Evolutionary conservation across 169 alveolate species (phyloP), one percentile per base, ranked within the genome.

Genomic region (Plasmodium gaboni): DNA sequence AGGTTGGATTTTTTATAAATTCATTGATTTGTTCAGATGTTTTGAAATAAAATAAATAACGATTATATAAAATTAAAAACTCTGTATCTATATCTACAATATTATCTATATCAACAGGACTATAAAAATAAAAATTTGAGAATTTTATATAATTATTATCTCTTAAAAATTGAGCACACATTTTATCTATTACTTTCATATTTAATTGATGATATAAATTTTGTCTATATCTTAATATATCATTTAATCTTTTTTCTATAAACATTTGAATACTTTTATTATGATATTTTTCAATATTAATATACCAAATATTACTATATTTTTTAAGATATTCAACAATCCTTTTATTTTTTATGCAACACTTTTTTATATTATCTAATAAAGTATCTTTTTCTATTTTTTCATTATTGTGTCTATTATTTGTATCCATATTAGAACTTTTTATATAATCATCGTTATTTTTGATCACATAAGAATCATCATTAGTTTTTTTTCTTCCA

Each of bases 131-230:
- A 59, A 80, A 80, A 57, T 8, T 57, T 22, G 90, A 80, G 2
- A 80, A n/a, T 26, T 80, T 80, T 13, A 55, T 64, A 60, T 80
- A 80, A 48, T 80, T 80, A 80, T 80, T 65, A 57, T 80, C 69
- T 80, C 69, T 80, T 63, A 80, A 80, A 80, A 80, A 80, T 12
- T 65, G 26, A n/a, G 90, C 90, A 78, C 90, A 80, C 32, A 61
- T n/a, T 68, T 80, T 80, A 48, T 80, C 90, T 51, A 80, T 63
- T 22, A 64, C 67, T 48, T 42, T 65, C 28, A 80, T 53, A 48
- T 68, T 80, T 72, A 68, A 42, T 48, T 80, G 90, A 68, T 67
- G 83, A 48, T 67, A 80, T 55, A 80, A 71, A 57, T 71, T 55
- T 46, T 80, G 67, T 71, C 90, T 42, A 28, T 80, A 48, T 57